Evolutionary conservation across 2,329 filamentous ascomycete species (phyloP), one percentile per base, ranked within the genome.

Genomic region (Diplodia corticola): DNA sequence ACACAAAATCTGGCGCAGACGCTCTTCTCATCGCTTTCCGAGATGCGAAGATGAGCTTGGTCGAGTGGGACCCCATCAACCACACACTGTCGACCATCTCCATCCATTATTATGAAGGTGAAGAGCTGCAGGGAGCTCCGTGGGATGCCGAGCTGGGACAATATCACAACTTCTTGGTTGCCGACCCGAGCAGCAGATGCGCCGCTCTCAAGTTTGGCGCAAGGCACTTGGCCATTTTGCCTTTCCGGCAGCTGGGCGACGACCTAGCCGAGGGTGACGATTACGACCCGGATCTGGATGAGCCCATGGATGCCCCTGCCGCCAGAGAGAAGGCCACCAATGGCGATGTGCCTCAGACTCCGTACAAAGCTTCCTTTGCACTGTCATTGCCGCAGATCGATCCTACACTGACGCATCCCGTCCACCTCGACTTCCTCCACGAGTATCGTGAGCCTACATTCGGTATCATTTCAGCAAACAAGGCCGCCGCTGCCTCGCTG

Each of bases 381-480:
- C 85, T 99, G 70, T 91, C 93, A 69, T 84, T 98, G 70, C 92
- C 93, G 63, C 88, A 93, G 73, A 85, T 99, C 79, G 94, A 98
- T 78, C 91, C 93, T 69, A 88, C 86, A 69, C 85, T 99, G 71
- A 88, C 94, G 68, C 91, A 97, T 78, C 93, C 94, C 57, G 88
- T 97, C 73, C 92, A 97, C 75, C 87, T 99, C 74, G 89, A 91
- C 65, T 99, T 99, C 78, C 82, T 99, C 70, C 88, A 98, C 84
- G 94, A 98, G 81, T 99, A 99, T 79, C 89, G 95, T 77, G 95
- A 98, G 79, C 94, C 95, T 13, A 99, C 95, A 0, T 97, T 99
- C 80, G 95, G 94, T 66, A 93, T 99, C 68, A 83, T 99, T 49
- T 95, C 92, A 54, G 91, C 93, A 1, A 89, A 88, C 63, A 82